phyloP scores from a whole-genome alignment of 2,329 filamentous ascomycete species.

The Paracoccidioides lutzii region DNA sequence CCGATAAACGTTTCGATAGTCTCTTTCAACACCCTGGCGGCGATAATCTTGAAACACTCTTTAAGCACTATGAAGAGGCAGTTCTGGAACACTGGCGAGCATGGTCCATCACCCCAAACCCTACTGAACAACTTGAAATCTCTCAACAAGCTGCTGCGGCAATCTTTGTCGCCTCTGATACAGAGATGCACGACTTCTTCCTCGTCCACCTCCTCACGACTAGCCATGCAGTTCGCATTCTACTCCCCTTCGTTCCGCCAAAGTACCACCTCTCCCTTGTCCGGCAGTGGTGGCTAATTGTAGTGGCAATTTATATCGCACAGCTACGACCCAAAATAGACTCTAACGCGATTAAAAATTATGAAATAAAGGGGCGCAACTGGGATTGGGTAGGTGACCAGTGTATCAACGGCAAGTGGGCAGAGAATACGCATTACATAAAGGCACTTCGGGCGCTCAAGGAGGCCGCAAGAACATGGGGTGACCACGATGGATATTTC shows the following conservation, averaged over 20 bases:
- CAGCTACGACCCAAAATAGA: constrained; percentile 61
- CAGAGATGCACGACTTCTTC: constrained; percentile 65
- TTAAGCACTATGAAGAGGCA: constrained; percentile 54
- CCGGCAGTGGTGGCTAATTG: constrained; percentile 80
- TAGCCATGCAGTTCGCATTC: constrained; percentile 74
- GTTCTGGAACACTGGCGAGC: constrained; percentile 85
- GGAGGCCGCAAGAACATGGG: constrained; percentile 46
- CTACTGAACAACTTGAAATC: constrained; percentile 60
- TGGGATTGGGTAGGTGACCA: constrained; percentile 68
- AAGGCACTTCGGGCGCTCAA: constrained; percentile 68
- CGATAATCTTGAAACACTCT: constrained; percentile 54
- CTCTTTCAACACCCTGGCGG: constrained; percentile 47
- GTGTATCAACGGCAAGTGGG: constrained; percentile 54
- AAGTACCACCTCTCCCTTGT: constrained; percentile 62
- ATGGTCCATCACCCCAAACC: constrained; percentile 54
- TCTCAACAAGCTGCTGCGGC: constrained; percentile 46
- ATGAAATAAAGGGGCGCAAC: constrained; percentile 49
- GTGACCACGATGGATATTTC: constrained; percentile 33
- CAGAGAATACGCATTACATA: constrained; percentile 69
- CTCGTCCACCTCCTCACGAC: constrained; percentile 70
- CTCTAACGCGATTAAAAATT: constrained; percentile 46
- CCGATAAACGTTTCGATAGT: constrained; percentile 57
- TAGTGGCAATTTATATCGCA: constrained; percentile 62
- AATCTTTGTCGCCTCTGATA: constrained; percentile 26
- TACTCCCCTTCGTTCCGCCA: constrained; percentile 63